phyloP scores from a whole-genome alignment of 2,329 filamentous ascomycete species.

The Aureobasidium leucospermi region DNA sequence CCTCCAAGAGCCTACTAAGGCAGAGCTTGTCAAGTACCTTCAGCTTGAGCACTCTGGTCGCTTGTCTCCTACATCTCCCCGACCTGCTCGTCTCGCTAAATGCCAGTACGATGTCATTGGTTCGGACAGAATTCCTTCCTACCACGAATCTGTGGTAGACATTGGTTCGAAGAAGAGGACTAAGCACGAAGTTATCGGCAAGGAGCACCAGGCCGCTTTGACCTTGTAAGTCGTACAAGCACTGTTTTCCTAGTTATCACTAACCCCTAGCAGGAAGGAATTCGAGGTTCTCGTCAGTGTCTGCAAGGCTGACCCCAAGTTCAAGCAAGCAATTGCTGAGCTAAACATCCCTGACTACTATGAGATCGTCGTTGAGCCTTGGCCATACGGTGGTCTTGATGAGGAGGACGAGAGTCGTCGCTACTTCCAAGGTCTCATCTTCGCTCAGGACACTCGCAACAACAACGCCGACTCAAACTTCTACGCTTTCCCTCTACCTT shows the following conservation, averaged over 20 bases:
- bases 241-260: too few relatives aligned
- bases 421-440: constrained; percentile 27
- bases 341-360: constrained; percentile 25
- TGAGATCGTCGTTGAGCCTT: constrained; percentile 26
- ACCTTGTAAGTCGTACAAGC: constrained; percentile 18
- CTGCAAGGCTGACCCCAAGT: constrained; percentile 40
- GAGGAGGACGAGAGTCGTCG: constrained; percentile 23
- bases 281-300: constrained; percentile 42
- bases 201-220: constrained; percentile 23
- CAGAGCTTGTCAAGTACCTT: constrained; percentile 25
- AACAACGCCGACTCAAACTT: constrained; percentile 36
- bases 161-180: constrained; percentile 19
- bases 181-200: constrained; percentile 25
- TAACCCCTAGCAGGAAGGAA: constrained; percentile 27
- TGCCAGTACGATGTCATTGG: constrained; percentile 52
- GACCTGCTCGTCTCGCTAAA: constrained; percentile 40
- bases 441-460: constrained; percentile 27
- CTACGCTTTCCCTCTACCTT: constrained; percentile 26
- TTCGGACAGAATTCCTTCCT: constrained; percentile 44
- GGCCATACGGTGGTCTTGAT: constrained; percentile 26
- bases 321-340: constrained; percentile 23
- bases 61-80: constrained; percentile 17
- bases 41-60: constrained; percentile 25
- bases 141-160: constrained; percentile 45
- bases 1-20: constrained; percentile 29